Conservation (phyloP, 306 rosid genomes). For the Comarum palustre region DNA sequence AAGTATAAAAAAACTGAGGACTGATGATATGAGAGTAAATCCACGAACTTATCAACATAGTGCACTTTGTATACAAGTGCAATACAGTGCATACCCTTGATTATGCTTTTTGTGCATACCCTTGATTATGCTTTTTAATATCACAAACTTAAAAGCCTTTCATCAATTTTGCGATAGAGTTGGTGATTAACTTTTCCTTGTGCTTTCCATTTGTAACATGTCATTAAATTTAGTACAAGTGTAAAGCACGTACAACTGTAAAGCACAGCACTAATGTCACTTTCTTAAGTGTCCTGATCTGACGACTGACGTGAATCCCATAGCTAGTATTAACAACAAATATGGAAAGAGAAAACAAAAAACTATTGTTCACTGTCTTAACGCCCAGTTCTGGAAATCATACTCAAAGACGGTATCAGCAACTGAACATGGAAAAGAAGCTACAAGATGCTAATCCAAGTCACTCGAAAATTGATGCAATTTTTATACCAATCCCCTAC, state of each 20-base stretch:
- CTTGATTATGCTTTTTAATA: neutral
- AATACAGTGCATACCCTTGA: neutral
- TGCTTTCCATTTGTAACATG: neutral
- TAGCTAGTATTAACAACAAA: neutral
- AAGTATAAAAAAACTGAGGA: neutral
- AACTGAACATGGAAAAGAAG: neutral
- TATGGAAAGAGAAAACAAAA: neutral
- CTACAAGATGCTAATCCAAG: neutral
- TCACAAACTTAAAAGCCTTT: neutral
- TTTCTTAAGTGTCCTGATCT: neutral
- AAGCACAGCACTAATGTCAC: constrained; percentile 1
- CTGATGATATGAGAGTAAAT: neutral
- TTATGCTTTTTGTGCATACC: neutral
- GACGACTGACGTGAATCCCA: neutral
- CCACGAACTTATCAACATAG: neutral
- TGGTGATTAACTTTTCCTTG: neutral
- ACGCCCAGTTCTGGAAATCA: neutral
- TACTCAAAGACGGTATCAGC: neutral
- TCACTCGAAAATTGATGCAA: neutral
- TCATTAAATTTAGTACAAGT: neutral
- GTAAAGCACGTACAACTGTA: neutral
- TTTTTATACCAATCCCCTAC: neutral
- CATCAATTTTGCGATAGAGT: neutral
- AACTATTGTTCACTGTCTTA: neutral
- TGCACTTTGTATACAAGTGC: neutral